Percentiles rank a stretch among this genome's conserved stretches.
phyloP scores from a whole-genome alignment of 2,329 filamentous ascomycete species.

The Cladophialophora chaetospira region DNA sequence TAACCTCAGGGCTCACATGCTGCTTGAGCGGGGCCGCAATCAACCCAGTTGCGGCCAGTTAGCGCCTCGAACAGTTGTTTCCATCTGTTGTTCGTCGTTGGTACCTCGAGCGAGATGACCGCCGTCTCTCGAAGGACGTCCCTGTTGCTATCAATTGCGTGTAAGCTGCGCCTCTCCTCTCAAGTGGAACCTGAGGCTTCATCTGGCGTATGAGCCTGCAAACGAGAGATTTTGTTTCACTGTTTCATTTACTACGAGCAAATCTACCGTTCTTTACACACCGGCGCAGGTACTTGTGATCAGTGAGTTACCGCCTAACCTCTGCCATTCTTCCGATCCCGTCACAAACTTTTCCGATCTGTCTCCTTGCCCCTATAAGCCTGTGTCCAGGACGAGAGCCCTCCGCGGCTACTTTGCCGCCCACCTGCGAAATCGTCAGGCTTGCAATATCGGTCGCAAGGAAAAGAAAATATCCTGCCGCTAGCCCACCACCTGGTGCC shows the following conservation, averaged over 20 bases:
- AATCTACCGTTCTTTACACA: too few relatives aligned
- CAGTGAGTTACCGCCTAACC: conserved; percentile 7
- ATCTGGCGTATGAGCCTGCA: conserved; percentile 6
- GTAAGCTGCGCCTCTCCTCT: conserved; percentile 24
- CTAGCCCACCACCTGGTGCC: conserved; percentile 19
- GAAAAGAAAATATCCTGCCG: conserved; percentile 20
- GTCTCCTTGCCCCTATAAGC: conserved; percentile 18
- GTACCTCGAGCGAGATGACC: conserved; percentile 27
- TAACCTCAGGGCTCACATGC: conserved; percentile 18
- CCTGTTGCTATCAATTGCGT: conserved; percentile 15
- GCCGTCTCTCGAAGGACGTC: conserved; percentile 22
- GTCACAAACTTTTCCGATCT: conserved; percentile 15
- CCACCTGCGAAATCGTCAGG: conserved; percentile 9
- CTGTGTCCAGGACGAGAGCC: conserved; percentile 21
- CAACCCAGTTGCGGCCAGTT: conserved; percentile 28
- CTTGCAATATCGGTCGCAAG: conserved; percentile 9
- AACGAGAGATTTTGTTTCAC: conserved; percentile 22
- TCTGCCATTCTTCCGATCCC: conserved; percentile 23
- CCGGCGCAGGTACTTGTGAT: conserved; percentile 13
- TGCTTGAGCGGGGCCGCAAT: conserved; percentile 29
- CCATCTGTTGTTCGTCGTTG: conserved; percentile 32
- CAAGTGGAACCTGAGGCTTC: conserved; percentile 17
- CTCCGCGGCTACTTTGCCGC: conserved; percentile 28
- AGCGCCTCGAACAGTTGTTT: conserved; percentile 22
- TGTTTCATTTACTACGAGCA: conserved; percentile 24